Base-by-base conservation (phyloP, 371 early-diverging fungal genomes). In the Circinella umbellata region DNA sequence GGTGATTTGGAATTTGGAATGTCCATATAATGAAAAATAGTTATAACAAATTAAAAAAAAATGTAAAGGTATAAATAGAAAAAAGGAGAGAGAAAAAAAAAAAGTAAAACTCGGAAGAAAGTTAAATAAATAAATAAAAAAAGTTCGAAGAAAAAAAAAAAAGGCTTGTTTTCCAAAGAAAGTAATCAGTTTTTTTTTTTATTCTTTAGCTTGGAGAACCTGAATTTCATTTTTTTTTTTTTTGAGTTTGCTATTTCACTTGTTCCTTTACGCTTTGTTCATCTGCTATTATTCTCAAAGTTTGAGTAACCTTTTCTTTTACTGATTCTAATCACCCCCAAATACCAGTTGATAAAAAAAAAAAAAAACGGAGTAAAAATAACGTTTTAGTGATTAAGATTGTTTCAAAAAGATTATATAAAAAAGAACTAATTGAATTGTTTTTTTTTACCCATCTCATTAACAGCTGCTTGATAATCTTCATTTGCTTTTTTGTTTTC, bases 391-490 rank as follows among this genome's bases (percentile, higher is more conserved):
- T 27, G 2, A 27, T 27, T 27, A 2, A 27, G 27, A 27, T 27
- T 27, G 27, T 27, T 27, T 27, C 27, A 27, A 27, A 27, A 27
- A 27, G 2, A 27, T 27, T 27, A 27, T 27, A 27, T 27, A 27
- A 27, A 27, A 27, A 27, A 27, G 2, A 27, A 27, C n/a, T n/a
- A n/a, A n/a, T n/a, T n/a, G n/a, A n/a, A n/a, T n/a, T n/a, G 27
- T 42, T 11, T 42, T 42, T 42, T 11, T 42, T 42, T 78, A 79
- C 85, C 79, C 54, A 86, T 79, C 67, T 85, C 86, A 36, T 70
- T 54, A 2, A 87, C 86, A 0, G 86, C 89, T 15, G 57, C 75
- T 66, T 81, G 79, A 67, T 87, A 87, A 39, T 85, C 86, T 60
- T 79, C 70, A 15, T 83, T 85, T 15, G 85, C 89, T 15, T 66